These are phyloP conservation scores for Dioscorea alata DNA, from an alignment of 106 monocot species.

Conservation along the genomic window DNA sequence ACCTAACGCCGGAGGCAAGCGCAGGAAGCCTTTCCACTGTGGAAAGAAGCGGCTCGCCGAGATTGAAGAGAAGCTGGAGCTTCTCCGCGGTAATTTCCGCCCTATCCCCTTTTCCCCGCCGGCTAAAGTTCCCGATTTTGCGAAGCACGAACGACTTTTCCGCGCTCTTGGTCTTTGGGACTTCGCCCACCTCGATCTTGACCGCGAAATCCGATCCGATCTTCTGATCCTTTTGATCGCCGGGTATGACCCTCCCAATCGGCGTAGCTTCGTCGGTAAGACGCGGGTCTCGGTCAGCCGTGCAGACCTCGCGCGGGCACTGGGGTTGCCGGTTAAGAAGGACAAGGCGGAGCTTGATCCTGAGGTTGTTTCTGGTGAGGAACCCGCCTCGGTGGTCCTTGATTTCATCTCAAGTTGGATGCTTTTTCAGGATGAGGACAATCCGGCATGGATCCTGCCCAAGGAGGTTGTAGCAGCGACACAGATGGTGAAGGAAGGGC, in stretches of 20 bases:
- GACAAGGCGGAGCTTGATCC: not conserved
- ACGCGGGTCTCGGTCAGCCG: slow-evolving; percentile 16
- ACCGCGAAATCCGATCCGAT: slow-evolving; percentile 22
- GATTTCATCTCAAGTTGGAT: slow-evolving; percentile 46
- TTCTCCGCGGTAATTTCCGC: slow-evolving; percentile 15
- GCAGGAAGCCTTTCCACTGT: slow-evolving; percentile 4
- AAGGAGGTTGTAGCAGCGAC: slow-evolving; percentile 41
- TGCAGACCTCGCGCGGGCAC: slow-evolving; percentile 24
- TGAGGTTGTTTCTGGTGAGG: slow-evolving; percentile 4
- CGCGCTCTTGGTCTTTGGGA: slow-evolving; percentile 34
- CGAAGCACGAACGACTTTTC: slow-evolving; percentile 21
- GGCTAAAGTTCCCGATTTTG: not conserved
- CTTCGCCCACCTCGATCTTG: slow-evolving; percentile 26
- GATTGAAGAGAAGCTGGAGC: slow-evolving; percentile 16
- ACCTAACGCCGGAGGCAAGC: not conserved
- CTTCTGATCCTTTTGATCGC: slow-evolving; percentile 28
- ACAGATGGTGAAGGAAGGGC: slow-evolving; percentile 54
- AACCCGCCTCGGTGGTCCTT: slow-evolving; percentile 3
- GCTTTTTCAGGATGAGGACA: slow-evolving; percentile 44
- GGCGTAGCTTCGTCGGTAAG: slow-evolving; percentile 22
- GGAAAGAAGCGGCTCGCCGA: slow-evolving; percentile 20
- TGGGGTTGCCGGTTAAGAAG: slow-evolving; percentile 19
- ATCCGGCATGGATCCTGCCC: slow-evolving; percentile 50
- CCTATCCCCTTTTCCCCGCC: slow-evolving; percentile 28
- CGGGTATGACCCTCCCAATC: slow-evolving; percentile 24